Evolutionary conservation across 2,329 filamentous ascomycete genomes (phyloP).

Genomic region (Penicillium sp.): DNA sequence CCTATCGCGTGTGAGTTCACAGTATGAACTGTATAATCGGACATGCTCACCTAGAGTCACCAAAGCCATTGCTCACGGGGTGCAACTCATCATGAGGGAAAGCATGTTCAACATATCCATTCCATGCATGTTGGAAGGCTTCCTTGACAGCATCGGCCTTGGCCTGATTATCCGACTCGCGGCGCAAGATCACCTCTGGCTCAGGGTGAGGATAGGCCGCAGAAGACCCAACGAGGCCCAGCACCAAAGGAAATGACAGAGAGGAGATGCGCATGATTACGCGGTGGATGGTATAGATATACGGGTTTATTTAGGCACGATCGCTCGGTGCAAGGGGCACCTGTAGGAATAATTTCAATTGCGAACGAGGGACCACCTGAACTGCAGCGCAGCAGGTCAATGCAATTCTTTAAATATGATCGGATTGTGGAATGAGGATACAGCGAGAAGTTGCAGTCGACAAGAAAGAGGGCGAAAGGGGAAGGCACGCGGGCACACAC

Average conservation of each 20-base stretch:
- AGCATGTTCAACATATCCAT: slow-evolving; percentile 70
- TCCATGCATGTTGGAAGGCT: slow-evolving; percentile 69
- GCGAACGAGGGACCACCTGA: slow-evolving; percentile 20
- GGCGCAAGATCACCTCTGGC: slow-evolving; percentile 13
- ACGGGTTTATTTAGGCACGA: not conserved
- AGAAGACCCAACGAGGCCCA: slow-evolving; percentile 25
- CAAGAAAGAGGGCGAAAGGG: slow-evolving; percentile 3
- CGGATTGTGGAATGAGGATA: slow-evolving; percentile 9
- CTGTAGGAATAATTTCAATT: slow-evolving; percentile 1
- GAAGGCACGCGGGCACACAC: slow-evolving; percentile 10
- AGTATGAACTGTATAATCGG: not conserved
- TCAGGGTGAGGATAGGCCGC: slow-evolving; percentile 22
- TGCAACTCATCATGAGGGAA: slow-evolving; percentile 74
- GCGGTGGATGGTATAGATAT: slow-evolving; percentile 6
- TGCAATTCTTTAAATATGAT: slow-evolving; percentile 20
- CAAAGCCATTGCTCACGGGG: slow-evolving; percentile 63
- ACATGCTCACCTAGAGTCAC: slow-evolving; percentile 64
- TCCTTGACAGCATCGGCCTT: slow-evolving; percentile 63
- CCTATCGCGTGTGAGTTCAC: slow-evolving; percentile 42
- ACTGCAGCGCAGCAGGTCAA: slow-evolving; percentile 13
- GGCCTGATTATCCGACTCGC: slow-evolving; percentile 14
- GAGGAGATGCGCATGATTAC: slow-evolving; percentile 26
- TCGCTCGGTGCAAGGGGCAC: not conserved
- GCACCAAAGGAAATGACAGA: slow-evolving; percentile 25
- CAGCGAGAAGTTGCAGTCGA: slow-evolving; percentile 6